Evolutionary conservation across 352 stramenopile species (phyloP), one percentile per base, ranked within the genome.

Genomic region (Pythium periplocum): DNA sequence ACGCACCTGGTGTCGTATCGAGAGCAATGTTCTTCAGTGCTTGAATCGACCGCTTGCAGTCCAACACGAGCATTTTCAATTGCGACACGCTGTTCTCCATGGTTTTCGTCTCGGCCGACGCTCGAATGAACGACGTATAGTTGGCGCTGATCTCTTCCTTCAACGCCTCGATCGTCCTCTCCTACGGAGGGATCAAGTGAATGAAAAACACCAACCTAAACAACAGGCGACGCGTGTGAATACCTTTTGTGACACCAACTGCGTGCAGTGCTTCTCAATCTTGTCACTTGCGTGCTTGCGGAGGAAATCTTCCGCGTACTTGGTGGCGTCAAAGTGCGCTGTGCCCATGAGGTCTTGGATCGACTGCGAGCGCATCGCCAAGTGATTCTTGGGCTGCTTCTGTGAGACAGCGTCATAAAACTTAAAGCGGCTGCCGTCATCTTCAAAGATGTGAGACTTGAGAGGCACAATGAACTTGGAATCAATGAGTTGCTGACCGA

Each of bases 41-140:
- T 17, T 79, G 48, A 43, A 93, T 75, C 12, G 78, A 87, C 9
- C 81, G 68, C 55, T 86, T 88, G 61, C 80, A 89, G 35, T 93
- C 78, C 30, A 90, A 30, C 4, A 93, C 73, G 30, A 90, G 63
- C 9, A 73, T 59, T 57, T 91, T 90, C 41, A 93, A 66, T 52
- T 90, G 75, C 42, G 78, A 90, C 5, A 93, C 79, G 48, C 79
- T 90, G 55, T 90, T 91, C 43, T 93, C 83, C 77, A 93, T 91
- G 5, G 62, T 83, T 56, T 89, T 88, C 46, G 89, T 91, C 59
- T 93, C 80, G 3, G 69, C 59, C 6, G 78, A 75, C 6, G 80
- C 78, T 4, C 64, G 68, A 33, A 93, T 89, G 55, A 93, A 93
- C 7, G 83, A 86, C 11, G 71, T 79, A 63, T 93, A 91, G 57